These are phyloP conservation scores for Leishmania mexicana DNA, from an alignment of 208 protist genomes.

Conservation along the genomic window DNA sequence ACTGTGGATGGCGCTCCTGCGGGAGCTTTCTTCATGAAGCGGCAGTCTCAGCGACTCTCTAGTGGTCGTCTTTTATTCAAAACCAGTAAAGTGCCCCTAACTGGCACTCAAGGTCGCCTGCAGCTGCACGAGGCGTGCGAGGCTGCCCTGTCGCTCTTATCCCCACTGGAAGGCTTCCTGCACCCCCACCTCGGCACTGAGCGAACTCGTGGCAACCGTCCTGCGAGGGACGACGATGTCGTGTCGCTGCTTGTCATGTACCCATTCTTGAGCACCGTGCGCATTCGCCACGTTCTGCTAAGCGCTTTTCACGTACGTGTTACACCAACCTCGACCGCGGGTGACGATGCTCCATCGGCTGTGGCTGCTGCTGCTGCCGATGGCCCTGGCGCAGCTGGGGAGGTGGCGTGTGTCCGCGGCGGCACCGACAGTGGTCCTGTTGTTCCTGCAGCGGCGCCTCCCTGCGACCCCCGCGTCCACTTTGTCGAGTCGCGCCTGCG, in stretches of 20 bases:
- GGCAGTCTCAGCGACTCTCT: not conserved
- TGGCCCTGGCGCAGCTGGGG: not conserved
- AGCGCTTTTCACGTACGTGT: constrained; percentile 31
- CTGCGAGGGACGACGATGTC: constrained; percentile 1
- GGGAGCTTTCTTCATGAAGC: not conserved
- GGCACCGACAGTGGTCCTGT: too few species aligned
- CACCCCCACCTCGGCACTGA: not conserved
- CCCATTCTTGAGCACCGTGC: constrained; percentile 43
- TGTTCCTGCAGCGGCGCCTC: not conserved
- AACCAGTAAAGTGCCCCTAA: constrained; percentile 6
- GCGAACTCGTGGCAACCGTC: too few species aligned
- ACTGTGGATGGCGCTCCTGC: constrained; percentile 2
- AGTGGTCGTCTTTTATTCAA: not conserved
- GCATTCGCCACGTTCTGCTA: constrained; percentile 45
- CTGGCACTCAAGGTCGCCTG: constrained; percentile 8
- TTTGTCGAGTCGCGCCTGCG: constrained; percentile 8
- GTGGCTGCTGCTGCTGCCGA: not conserved
- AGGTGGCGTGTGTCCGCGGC: not conserved
- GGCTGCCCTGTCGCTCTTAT: constrained; percentile 30
- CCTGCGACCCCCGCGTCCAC: not conserved
- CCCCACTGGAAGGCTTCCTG: constrained; percentile 12
- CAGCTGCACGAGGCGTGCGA: constrained; percentile 44
- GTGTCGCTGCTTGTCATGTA: constrained; percentile 34
- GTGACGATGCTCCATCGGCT: not conserved
- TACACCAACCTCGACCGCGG: not conserved